Base-by-base conservation (phyloP, 176 grass and related monocot genomes). In the Rhynchospora breviuscula region DNA sequence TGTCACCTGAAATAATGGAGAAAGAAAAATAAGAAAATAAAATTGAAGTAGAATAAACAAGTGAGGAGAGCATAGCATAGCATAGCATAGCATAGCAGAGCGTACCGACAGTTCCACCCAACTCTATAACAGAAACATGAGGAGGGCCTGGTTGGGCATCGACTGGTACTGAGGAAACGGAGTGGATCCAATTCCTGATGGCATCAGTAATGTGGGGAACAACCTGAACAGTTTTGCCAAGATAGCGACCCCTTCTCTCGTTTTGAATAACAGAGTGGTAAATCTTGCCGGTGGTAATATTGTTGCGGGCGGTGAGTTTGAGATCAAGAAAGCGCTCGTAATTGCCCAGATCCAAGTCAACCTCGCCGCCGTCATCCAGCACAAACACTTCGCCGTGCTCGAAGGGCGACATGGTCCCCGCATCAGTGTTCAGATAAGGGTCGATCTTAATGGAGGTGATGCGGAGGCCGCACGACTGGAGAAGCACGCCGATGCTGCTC, bases 191-290 rank as follows among this genome's bases (percentile, higher is more conserved):
- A 26, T 93, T 85, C 84, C 94, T 98, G 88, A 98, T 95, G 86
- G 94, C 96, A 89, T 98, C 96, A 15, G 96, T 95, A 54, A 98
- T 89, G 83, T 98, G 96, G 80, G 96, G 96, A 29, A 98, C 88
- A 84, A 98, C 93, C 93, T 98, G 96, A 48, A 98, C 95, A 2
- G 95, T 98, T 62, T 98, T 98, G 81, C 92, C 95, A 81, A 98
- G 95, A 89, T 98, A 98, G 53, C 88, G 87, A 48, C 95, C 95
- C 68, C 57, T 94, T 71, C 95, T 92, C 89, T 98, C 95, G 87
- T 94, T 98, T 80, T 98, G 89, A 87, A 98, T 94, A 22, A 98
- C 96, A 85, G 93, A 98, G 91, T 98, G 96, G 87, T 98, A 98
- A 90, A 98, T 93, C 82, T 98, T 98, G 80, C 96, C 96, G 7